Base-by-base conservation (phyloP, 192 early-diverging fungal genomes). In the Pilaira anomala region DNA sequence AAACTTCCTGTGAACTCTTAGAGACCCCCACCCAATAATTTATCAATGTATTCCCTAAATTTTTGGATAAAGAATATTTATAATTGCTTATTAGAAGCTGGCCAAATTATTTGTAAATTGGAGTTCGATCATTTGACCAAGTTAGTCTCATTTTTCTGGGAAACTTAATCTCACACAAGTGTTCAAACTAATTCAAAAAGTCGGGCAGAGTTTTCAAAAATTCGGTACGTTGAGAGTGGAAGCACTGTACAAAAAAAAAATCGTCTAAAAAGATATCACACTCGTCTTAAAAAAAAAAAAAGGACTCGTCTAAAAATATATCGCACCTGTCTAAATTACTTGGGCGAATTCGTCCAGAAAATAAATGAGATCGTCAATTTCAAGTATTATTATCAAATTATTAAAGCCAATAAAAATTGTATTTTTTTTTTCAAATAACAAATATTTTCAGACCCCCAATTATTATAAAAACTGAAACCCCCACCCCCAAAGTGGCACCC, bases 41-140 rank as follows among this genome's bases (percentile, higher is more conserved):
- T 3, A 56, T 40, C 19, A 33, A 56, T 40, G 29, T 13, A 40
- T 33, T 39, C 54, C 54, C 19, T 56, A 56, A 56, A 56, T 56
- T 33, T n/a, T 56, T 56, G 36, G 39, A 56, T 56, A 56, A 56
- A 56, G n/a, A 56, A 40, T 40, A 33, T 56, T 40, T 33, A 40
- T 40, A 33, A n/a, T 56, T 56, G 54, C 29, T 33, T 33, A 52
- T 29, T 25, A 52, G 50, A 52, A 26, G 29, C 16, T 26, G 50
- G 24, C 29, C 50, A 52, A 52, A 26, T 52, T 26, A 52, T 26
- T 52, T 48, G 46, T 21, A 48, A 48, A 48, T 21, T 48, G 46
- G 3, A 12, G 49, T 2, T 14, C 7, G 14, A 14, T 42, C 14
- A 42, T 7, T 42, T 46, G 45, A 46, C 45, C 25, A 26, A 52